Evolutionary conservation across 192 early-diverging fungal genomes (phyloP), one percentile per base, ranked within the genome.

Genomic region (Backusella liffmaniae): DNA sequence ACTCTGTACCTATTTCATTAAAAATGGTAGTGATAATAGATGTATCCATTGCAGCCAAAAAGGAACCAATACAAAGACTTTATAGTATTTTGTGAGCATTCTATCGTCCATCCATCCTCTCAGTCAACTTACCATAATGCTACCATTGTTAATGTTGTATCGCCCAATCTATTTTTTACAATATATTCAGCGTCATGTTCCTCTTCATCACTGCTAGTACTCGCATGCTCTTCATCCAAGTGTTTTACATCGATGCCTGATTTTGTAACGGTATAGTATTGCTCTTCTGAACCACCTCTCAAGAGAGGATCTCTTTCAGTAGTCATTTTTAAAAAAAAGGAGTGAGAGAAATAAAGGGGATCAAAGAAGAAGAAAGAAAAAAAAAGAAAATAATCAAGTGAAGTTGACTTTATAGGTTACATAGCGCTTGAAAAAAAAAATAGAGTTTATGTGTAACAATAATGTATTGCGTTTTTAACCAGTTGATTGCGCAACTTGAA

Each of bases 1-100:
- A 80, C 65, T 80, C 79, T 18, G 75, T 80, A 8, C 79, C 79
- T 9, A 80, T 80, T 44, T 76, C 66, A 42, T 76, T 80, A 36
- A 80, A 77, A 4, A 80, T 73, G 7, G 76, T 76, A 44, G 71
- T 73, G 32, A 80, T 73, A 70, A 80, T 80, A 5, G 75, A 77
- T 37, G 75, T 74, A 62, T 80, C 79, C 39, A 77, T 41, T 9
- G 79, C 75, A 9, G 79, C 35, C 16, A 80, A 70, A 32, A 80
- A 76, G 6, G 67, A 59, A 51, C 79, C 72, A 8, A 66, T 71
- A 37, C 75, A 80, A 10, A 80, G 59, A 46, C 79, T 80, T 74
- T 13, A 2, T 39, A 9, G 8, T 0, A n/a, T 10, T 32, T 32
- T 9, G 41, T 39, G 0, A 39, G n/a, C 12, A 21, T 16, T 18